A percentile compares a stretch with the other conserved stretches of the same genome.
phyloP scores from a whole-genome alignment of 345 rosid species.

The Hypericum perforatum region DNA sequence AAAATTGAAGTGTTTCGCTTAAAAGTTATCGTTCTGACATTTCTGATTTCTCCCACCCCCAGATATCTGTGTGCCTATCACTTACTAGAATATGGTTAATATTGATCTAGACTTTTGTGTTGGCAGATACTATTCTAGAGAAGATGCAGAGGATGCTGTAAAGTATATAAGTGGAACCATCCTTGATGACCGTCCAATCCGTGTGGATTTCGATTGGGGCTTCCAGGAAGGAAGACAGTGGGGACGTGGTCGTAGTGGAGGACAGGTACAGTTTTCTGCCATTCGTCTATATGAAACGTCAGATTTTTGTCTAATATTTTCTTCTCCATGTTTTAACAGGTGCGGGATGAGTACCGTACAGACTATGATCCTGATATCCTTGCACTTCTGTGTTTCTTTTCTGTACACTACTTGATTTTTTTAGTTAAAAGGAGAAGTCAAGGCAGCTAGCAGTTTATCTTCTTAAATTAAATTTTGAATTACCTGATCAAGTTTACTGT shows the following conservation, averaged over 20 bases:
- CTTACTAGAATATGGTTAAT: background rate
- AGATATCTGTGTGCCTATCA: background rate
- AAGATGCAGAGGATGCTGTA: slow-evolving; percentile 92
- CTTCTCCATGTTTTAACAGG: slow-evolving; percentile 33
- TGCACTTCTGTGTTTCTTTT: background rate
- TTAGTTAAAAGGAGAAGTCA: too few species aligned
- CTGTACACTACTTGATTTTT: background rate
- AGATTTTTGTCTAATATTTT: background rate
- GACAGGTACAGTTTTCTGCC: slow-evolving; percentile 46
- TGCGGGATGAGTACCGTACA: slow-evolving; percentile 96
- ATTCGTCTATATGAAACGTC: background rate
- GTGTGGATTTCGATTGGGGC: slow-evolving; percentile 99
- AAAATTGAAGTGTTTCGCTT: too few species aligned
- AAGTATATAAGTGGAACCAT: slow-evolving; percentile 91
- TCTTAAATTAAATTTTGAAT: too few species aligned
- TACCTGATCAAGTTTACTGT: background rate
- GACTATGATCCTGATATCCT: slow-evolving; percentile 99
- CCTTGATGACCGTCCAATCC: slow-evolving; percentile 94
- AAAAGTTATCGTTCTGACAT: too few species aligned
- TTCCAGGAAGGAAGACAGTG: slow-evolving; percentile 97
- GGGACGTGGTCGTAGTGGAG: slow-evolving; percentile 99
- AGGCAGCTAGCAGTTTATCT: too few species aligned
- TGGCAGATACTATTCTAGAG: slow-evolving; percentile 82
- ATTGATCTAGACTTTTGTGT: slow-evolving; percentile 2
- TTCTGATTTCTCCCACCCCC: too few species aligned